Evolutionary conservation across 2,329 filamentous ascomycete species (phyloP).

Genomic region (Sclerotinia subarctica): DNA sequence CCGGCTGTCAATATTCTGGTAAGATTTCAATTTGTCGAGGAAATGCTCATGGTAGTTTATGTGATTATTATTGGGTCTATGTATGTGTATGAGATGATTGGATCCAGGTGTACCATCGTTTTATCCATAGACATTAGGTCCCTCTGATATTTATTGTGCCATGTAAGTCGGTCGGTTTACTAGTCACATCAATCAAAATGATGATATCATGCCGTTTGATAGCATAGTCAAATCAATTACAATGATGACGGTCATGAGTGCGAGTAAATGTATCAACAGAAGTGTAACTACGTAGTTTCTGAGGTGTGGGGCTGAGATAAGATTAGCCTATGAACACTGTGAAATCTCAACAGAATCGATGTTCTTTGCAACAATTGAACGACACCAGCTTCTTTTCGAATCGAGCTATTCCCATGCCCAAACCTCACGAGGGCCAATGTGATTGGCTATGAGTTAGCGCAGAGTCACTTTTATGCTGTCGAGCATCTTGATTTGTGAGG

Average conservation of each 20-base stretch:
- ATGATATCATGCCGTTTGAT: not conserved
- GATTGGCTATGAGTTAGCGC: not conserved
- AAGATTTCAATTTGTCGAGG: too few species aligned
- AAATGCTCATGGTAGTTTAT: too few species aligned
- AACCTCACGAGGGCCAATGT: not conserved
- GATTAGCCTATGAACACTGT: conserved; percentile 13
- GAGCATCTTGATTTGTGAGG: not conserved
- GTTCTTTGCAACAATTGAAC: not conserved
- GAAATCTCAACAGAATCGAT: not conserved
- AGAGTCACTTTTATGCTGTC: not conserved
- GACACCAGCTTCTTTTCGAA: not conserved
- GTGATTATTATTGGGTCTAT: too few species aligned
- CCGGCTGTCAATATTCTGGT: too few species aligned
- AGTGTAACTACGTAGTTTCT: not conserved
- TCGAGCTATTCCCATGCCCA: not conserved
- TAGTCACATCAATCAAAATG: not conserved
- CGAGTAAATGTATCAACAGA: not conserved
- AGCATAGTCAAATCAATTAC: not conserved
- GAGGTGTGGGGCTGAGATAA: conserved; percentile 19
- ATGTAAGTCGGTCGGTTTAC: not conserved
- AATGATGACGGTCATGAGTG: not conserved
- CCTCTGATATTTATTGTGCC: too few species aligned
- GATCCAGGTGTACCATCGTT: too few species aligned
- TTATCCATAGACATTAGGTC: not conserved
- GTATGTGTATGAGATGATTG: too few species aligned